These are phyloP conservation scores for Sporothrix globosa DNA, from an alignment of 2,329 filamentous ascomycete genomes.

Conservation along the genomic window DNA sequence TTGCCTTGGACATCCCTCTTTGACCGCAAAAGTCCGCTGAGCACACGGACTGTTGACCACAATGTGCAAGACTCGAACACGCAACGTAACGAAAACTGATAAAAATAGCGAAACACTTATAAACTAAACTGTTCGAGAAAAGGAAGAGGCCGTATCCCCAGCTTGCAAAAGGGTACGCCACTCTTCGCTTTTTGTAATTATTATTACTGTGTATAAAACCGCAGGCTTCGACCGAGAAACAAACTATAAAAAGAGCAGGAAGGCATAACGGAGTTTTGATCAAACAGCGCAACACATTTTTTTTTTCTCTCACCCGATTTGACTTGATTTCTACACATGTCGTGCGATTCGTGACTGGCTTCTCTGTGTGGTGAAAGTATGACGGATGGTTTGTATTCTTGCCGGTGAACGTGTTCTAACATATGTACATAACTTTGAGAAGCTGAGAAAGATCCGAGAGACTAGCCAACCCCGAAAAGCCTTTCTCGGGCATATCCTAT, in stretches of 20 bases:
- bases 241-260: constrained; percentile 15
- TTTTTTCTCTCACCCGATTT: background rate
- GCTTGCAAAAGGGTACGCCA: background rate
- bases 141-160: background rate
- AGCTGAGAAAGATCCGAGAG: background rate
- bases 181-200: background rate
- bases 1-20: background rate
- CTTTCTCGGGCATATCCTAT: background rate
- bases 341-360: background rate
- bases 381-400: background rate
- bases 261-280: constrained; percentile 23
- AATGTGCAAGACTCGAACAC: background rate
- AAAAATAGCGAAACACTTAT: background rate
- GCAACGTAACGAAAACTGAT: background rate
- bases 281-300: constrained; percentile 16
- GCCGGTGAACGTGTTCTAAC: background rate
- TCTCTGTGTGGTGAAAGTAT: background rate
- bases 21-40: background rate
- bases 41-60: background rate
- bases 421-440: background rate
- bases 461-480: background rate
- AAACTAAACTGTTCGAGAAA: constrained; percentile 9
- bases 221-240: background rate
- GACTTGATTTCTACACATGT: background rate
- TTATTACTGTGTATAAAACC: constrained; percentile 11